Evolutionary conservation across 108 stramenopile genomes (phyloP), one percentile per base, ranked within the genome.

Genomic region (Skeletonema costatum): DNA sequence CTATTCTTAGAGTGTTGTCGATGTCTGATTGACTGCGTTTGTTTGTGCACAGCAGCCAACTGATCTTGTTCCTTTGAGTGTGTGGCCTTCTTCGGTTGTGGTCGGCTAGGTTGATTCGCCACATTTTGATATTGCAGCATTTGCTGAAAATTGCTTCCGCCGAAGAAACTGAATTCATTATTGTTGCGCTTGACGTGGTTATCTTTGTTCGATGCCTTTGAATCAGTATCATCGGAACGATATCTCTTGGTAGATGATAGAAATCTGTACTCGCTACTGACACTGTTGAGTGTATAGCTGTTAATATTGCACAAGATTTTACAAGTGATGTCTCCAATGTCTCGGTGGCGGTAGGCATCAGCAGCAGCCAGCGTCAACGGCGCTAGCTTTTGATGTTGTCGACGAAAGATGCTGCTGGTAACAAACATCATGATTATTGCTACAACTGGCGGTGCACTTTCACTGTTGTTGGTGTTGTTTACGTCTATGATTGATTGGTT

Each of bases 61-160:
- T 39, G 63, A 0, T 39, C 41, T 39, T 39, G 38, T 11, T 35
- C 38, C 35, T 64, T 64, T 29, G 63, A 19, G 5, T 29, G 35
- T 19, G 38, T 7, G 7, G 13, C 14, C 36, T 39, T 39, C 41
- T 64, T 35, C 25, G 36, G 32, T 12, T 38, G 5, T 6, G 44
- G 2, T 46, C 16, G 44, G 44, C 63, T 9, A 21, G 33, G 5
- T 19, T 39, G 63, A 19, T 39, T 39, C 1, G 1, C 8, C 25
- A 35, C 17, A 3, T 35, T 64, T 64, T 64, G 63, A 19, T 64
- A 64, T 39, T 64, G 63, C n/a, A 64, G 35, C 63, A 64, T 64
- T 5, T 64, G 38, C 33, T 64, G 63, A 21, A 64, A 64, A 39
- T 64, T 64, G 63, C 63, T 64, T 39, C 33, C 32, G 63, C 63